Evolutionary conservation across 2,329 filamentous ascomycete genomes (phyloP).

Genomic region (Alternaria solani): DNA sequence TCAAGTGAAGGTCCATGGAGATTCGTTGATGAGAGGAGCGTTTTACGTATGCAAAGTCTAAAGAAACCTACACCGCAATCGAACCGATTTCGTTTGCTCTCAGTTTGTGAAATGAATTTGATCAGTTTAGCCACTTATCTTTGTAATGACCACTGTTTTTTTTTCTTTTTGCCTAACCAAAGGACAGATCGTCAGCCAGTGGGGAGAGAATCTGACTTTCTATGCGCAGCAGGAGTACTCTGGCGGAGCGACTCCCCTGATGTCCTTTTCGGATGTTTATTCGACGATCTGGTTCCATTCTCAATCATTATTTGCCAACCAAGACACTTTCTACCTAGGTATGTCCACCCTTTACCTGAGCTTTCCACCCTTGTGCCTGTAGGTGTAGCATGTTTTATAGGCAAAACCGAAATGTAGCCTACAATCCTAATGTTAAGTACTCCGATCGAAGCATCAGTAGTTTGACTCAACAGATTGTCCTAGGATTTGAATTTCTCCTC

Average conservation of each 20-base stretch:
- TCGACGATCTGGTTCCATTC: no score
- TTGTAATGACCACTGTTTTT: no score
- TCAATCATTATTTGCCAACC: no score
- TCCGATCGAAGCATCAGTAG: not conserved
- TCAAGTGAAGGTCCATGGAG: conserved; percentile 60
- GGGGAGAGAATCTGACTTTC: not conserved
- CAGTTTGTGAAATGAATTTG: not conserved
- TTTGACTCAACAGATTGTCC: not conserved
- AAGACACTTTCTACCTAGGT: no score
- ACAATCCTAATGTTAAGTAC: not conserved
- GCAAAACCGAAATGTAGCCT: not conserved
- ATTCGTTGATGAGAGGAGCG: not conserved
- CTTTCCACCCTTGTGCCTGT: not conserved
- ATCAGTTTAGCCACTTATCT: no score
- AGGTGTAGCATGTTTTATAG: not conserved
- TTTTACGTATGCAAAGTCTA: not conserved
- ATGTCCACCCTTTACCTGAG: no score
- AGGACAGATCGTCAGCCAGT: no score
- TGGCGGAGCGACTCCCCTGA: not conserved
- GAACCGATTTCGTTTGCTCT: not conserved
- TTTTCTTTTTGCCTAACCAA: no score
- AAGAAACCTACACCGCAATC: no score
- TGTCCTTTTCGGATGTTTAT: no score
- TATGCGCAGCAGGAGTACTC: not conserved
- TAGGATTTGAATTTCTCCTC: no score